A percentile compares a stretch with the other conserved stretches of the same genome.
phyloP scores from a whole-genome alignment of 192 early-diverging fungal genomes.

The Phlyctochytrium arcticum region DNA sequence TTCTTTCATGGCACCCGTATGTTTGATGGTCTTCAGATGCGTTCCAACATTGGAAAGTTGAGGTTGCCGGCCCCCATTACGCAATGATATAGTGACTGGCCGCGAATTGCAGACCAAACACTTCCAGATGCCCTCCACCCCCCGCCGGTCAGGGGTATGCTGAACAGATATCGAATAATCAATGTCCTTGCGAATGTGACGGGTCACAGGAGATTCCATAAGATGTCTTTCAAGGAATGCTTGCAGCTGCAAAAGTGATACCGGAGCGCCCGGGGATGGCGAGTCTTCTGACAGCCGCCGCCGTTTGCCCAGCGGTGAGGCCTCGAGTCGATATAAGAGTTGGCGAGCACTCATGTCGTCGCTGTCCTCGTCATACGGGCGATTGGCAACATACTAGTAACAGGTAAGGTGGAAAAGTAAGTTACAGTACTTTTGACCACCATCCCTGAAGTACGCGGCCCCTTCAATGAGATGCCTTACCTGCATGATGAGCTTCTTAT shows the following conservation, averaged over 20 bases:
- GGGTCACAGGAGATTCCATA: slow-evolving; percentile 23
- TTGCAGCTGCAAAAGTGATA: background rate
- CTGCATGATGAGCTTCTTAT: slow-evolving; percentile 28
- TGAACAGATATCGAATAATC: slow-evolving; percentile 13
- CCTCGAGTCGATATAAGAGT: background rate
- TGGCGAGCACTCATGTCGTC: background rate
- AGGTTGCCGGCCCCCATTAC: slow-evolving; percentile 26
- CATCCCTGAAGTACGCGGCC: too few relatives aligned
- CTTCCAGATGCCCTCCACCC: slow-evolving; percentile 25
- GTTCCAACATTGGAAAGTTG: slow-evolving; percentile 29
- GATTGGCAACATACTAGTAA: background rate
- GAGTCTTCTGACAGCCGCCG: background rate
- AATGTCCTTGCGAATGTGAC: slow-evolving; percentile 19
- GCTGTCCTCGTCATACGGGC: background rate
- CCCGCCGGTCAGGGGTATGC: background rate
- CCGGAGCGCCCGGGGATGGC: background rate
- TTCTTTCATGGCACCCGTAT: slow-evolving; percentile 4
- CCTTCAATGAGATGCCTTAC: too few relatives aligned
- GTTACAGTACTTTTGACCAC: too few relatives aligned
- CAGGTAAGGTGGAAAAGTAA: too few relatives aligned
- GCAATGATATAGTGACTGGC: slow-evolving; percentile 21
- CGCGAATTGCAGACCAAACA: slow-evolving; percentile 23
- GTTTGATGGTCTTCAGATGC: slow-evolving; percentile 28
- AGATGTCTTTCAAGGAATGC: slow-evolving; percentile 22
- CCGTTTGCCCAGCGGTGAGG: background rate